Percentiles rank a stretch among this genome's conserved stretches.
phyloP scores from a whole-genome alignment of 108 stramenopile genomes.

The Stephanodiscus triporus region DNA sequence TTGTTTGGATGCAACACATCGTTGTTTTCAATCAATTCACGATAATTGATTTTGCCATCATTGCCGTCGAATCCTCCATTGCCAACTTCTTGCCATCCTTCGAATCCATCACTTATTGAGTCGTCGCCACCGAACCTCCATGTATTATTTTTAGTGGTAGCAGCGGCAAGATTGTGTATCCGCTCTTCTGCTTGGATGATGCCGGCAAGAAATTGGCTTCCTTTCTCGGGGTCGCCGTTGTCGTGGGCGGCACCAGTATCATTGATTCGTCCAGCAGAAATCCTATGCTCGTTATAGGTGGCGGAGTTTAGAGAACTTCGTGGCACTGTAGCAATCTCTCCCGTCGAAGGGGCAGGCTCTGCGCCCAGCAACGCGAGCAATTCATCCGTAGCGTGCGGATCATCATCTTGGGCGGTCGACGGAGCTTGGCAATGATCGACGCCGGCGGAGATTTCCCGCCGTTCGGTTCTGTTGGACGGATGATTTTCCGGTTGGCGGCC shows the following conservation, averaged over 20 bases:
- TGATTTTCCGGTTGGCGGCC: neutral
- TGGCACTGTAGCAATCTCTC: neutral
- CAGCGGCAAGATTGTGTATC: neutral
- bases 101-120: neutral
- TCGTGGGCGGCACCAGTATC: neutral
- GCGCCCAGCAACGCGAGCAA: conserved; percentile 8
- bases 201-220: conserved; percentile 5
- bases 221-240: neutral
- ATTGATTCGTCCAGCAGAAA: neutral
- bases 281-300: neutral
- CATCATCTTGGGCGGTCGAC: neutral
- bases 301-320: neutral
- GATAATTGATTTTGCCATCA: neutral
- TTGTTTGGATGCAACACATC: neutral
- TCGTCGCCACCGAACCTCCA: neutral
- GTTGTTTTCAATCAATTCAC: neutral
- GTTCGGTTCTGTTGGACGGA: neutral
- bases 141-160: neutral
- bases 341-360: neutral
- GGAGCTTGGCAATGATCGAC: neutral
- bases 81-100: neutral
- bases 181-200: conserved; percentile 13
- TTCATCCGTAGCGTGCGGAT: conserved; percentile 10
- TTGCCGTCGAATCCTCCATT: conserved; percentile 1
- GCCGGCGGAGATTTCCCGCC: neutral